A percentile compares a stretch with the other conserved stretches of the same genome.
These are phyloP conservation scores for grape (Vitis vinifera) DNA, from an alignment of 164 flowering plant genomes.

Conservation along the genomic window DNA sequence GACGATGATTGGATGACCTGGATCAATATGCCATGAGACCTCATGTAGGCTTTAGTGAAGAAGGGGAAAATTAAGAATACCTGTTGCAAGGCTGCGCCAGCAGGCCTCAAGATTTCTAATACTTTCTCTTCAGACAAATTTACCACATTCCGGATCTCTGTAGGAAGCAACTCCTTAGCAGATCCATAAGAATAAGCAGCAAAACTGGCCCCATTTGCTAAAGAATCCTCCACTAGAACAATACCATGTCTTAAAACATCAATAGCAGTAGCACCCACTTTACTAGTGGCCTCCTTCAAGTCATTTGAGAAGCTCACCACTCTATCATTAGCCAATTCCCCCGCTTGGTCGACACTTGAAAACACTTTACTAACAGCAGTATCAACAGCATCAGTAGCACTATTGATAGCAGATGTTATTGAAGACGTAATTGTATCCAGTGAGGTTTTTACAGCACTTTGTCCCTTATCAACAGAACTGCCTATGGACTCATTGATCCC, in stretches of 20 bases:
- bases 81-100: slow-evolving; percentile 53
- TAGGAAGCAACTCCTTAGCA: slow-evolving; percentile 69
- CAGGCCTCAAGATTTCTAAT: slow-evolving; percentile 48
- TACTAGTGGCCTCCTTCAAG: slow-evolving; percentile 47
- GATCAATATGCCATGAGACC: neutral
- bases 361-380: slow-evolving; percentile 30
- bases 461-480: slow-evolving; percentile 44
- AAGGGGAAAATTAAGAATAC: slow-evolving; percentile 27
- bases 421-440: slow-evolving; percentile 50
- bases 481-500: slow-evolving; percentile 41
- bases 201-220: slow-evolving; percentile 45
- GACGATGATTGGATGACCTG: neutral
- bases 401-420: slow-evolving; percentile 28
- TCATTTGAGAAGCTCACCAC: slow-evolving; percentile 47
- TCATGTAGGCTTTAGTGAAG: neutral
- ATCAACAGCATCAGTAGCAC: slow-evolving; percentile 48
- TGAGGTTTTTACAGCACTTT: slow-evolving; percentile 38
- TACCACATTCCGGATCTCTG: slow-evolving; percentile 51
- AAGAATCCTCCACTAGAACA: slow-evolving; percentile 52
- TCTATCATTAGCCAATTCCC: slow-evolving; percentile 42
- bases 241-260: slow-evolving; percentile 55
- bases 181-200: slow-evolving; percentile 57
- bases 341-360: slow-evolving; percentile 45
- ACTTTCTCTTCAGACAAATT: slow-evolving; percentile 55
- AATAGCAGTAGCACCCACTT: slow-evolving; percentile 43